Base-by-base conservation (phyloP, 495 filamentous ascomycete genomes). In the Trichocladium uniseriatum region DNA sequence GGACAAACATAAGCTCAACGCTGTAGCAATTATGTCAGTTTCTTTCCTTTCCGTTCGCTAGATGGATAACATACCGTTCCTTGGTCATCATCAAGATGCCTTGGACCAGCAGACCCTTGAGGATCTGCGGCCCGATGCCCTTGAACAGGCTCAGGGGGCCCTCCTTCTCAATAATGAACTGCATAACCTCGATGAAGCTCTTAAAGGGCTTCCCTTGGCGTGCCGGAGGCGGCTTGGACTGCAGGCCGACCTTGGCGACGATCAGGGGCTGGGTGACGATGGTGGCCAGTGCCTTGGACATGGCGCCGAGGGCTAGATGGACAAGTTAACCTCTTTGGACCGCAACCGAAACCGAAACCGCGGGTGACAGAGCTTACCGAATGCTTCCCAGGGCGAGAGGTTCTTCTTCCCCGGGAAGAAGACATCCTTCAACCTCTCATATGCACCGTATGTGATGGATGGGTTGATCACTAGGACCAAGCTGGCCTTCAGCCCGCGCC, bases 81-180 rank as follows among this genome's bases (percentile, higher is more conserved):
- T 99, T 99, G 4, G 87, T 94, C 92, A 97, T 99, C 92, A 99
- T 99, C 20, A 99, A 71, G 41, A 97, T 72, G 45, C 92, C 92
- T 61, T 99, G 92, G 5, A 99, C 92, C 38, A 97, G 58, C 38
- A 99, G 69, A 15, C 94, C 92, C 68, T 99, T 99, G 39, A 85
- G 59, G 42, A 99, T 82, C 64, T 99, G 92, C 0, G 92, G 92
- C 0, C 82, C 91, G 62, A 99, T 94, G 19, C 92, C 92, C 72
- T 97, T 99, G 75, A 96, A 97, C 13, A 97, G 76, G 16, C 86
- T 84, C 16, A 83, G 55, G 3, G 75, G 54, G 8, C 92, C 92
- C 65, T 99, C 92, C 53, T 94, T 82, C 55, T 95, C 69, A 38
- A 95, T 64, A 52, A 97, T 95, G 60, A 87, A 95, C 31, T 71